Evolutionary conservation across 1,284 basidiomycete genomes (phyloP), one percentile per base, ranked within the genome.

Genomic region (Sporisorium iseilematis-ciliati): DNA sequence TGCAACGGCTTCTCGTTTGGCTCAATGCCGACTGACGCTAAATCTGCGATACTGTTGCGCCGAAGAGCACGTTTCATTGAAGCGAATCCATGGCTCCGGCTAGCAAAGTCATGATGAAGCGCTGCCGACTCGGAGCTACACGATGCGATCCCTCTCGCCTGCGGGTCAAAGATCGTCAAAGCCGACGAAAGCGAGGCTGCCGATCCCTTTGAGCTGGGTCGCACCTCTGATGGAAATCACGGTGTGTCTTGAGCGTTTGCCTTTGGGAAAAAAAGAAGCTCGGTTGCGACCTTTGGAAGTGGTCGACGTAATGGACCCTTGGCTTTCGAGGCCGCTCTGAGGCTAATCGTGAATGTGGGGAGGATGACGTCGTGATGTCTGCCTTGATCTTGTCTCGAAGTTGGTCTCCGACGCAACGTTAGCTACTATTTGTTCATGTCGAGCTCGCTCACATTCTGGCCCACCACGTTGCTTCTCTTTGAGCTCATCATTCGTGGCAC

Each of bases 321-420:
- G 26, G n/a, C n/a, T 31, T 21, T 31, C 48, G 26, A 29, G n/a
- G 25, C 20, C 16, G 25, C 14, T n/a, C n/a, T 38, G 26, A 48
- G 46, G 23, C 21, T 18, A 20, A 29, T 20, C n/a, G 48, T 49
- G 48, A n/a, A n/a, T n/a, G n/a, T n/a, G 48, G 23, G 48, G 26
- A 18, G 12, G 33, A 31, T 49, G 48, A 49, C 29, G 48, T 49
- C 26, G 48, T 49, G 48, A 49, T n/a, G 20, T 31, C 12, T 7
- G 43, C 21, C 21, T 33, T 33, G 31, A 33, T 7, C 31, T 31
- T 26, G 11, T 49, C 48, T 49, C 29, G 7, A 29, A 31, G 48
- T 49, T 18, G 26, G 48, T 29, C 46, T 31, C 11, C 7, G 43
- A 25, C 23, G 29, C 48, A 11, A n/a, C n/a, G n/a, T n/a, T 29